Base-by-base conservation (phyloP, 1,284 basidiomycete species). In the Tilletia walkeri region DNA sequence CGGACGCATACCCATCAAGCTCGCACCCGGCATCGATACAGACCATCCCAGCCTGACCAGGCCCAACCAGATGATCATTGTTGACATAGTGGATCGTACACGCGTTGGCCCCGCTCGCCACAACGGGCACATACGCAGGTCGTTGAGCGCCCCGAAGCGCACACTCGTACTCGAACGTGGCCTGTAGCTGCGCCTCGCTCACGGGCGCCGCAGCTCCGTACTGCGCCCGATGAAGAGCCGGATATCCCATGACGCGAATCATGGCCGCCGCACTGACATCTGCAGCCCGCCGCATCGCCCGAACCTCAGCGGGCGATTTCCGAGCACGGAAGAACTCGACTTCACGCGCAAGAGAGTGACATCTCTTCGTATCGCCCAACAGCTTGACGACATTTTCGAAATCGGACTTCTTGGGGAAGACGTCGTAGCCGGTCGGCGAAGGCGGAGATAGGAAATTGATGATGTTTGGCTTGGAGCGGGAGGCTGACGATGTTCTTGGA, bases 1-100 rank as follows among this genome's bases (percentile, higher is more conserved):
- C 95, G 54, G 93, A 94, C 1, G 94, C 93, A 81, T 99, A 99
- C 66, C 93, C 93, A 75, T 91, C 93, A 49, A 71, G 77, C 72
- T 83, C 84, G 66, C 78, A 81, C 10, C 84, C 80, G 4, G 81
- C 80, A 54, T 83, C 78, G 68, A 83, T 80, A 63, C 80, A 81
- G 9, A 83, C 73, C 4, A 83, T 71, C 41, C 73, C 71, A 2
- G 72, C 69, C 30, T 67, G 45, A 9, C 34, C 30, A 63, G 34
- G 34, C 36, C 59, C 38, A 39, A 67, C 38, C 14, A 67, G 48
- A 1, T 71, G 68, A 65, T 83, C 81, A 67, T 83, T 82, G 68
- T 78, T 77, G 65, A 78, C 74, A 50, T 69, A 73, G 39, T 68
- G 72, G 47, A 71, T 73, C 34, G 70, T 73, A 16, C 80, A 69